Evolutionary conservation across 352 stramenopile genomes (phyloP).

Genomic region (Lagenidium sp.): DNA sequence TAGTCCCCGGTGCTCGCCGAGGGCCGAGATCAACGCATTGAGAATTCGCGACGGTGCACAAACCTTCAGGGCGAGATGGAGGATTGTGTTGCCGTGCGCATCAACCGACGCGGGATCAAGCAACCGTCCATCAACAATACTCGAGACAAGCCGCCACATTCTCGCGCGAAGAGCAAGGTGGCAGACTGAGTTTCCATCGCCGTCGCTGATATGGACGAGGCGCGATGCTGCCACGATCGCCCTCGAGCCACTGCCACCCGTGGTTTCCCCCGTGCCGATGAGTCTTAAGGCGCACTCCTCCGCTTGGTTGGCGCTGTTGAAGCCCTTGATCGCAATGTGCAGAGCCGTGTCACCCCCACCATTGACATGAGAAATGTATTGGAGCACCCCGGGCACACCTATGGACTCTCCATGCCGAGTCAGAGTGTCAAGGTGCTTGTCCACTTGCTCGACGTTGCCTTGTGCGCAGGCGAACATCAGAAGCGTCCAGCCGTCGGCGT

Average conservation of each 20-base stretch:
- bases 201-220: slow-evolving; percentile 17
- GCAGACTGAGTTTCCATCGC: slow-evolving; percentile 33
- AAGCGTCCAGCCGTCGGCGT: slow-evolving; percentile 43
- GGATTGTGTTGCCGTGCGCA: slow-evolving; percentile 30
- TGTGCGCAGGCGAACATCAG: slow-evolving; percentile 58
- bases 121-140: slow-evolving; percentile 29
- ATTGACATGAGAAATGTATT: slow-evolving; percentile 53
- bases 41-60: slow-evolving; percentile 33
- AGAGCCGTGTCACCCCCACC: slow-evolving; percentile 51
- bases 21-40: slow-evolving; percentile 23
- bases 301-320: slow-evolving; percentile 6
- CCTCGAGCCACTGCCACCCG: neutral
- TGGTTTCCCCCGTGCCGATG: slow-evolving; percentile 14
- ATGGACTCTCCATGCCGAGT: neutral
- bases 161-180: slow-evolving; percentile 47
- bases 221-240: neutral
- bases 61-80: slow-evolving; percentile 63
- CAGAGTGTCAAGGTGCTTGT: slow-evolving; percentile 20
- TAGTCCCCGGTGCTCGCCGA: neutral
- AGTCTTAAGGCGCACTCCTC: slow-evolving; percentile 31
- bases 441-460: slow-evolving; percentile 32
- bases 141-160: slow-evolving; percentile 58
- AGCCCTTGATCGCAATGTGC: slow-evolving; percentile 56
- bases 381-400: slow-evolving; percentile 9
- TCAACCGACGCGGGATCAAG: slow-evolving; percentile 38